These are phyloP conservation scores for Blastomyces gilchristii DNA, from an alignment of 2,329 filamentous ascomycete genomes.

Conservation along the genomic window DNA sequence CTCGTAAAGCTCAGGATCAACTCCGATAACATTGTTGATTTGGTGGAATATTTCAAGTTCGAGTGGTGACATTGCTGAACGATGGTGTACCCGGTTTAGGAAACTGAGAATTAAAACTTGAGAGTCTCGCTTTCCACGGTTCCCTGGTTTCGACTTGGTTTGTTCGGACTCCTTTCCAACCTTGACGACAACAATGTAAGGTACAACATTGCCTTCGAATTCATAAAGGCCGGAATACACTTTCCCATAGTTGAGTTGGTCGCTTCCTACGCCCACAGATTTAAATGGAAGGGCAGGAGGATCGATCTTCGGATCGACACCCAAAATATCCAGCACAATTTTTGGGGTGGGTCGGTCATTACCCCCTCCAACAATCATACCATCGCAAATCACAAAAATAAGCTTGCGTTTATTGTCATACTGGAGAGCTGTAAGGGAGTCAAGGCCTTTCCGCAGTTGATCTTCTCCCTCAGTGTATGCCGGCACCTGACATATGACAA, in stretches of 20 bases:
- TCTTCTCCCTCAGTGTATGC: conserved; percentile 98
- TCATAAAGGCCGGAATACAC: conserved; percentile 98
- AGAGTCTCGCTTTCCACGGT: conserved; percentile 96
- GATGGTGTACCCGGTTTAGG: conserved; percentile 93
- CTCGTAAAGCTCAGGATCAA: conserved; percentile 94
- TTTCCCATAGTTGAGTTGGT: conserved; percentile 96
- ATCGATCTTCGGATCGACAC: conserved; percentile 92
- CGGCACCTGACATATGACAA: conserved; percentile 95
- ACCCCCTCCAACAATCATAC: conserved; percentile 89
- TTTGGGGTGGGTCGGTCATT: conserved; percentile 96
- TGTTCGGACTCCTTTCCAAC: conserved; percentile 96
- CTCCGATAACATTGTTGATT: conserved; percentile 97
- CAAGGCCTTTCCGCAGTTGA: conserved; percentile 79
- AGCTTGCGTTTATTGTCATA: conserved; percentile 99
- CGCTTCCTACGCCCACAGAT: conserved; percentile 75
- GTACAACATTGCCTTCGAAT: conserved; percentile 93
- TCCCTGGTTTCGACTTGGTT: conserved; percentile 81
- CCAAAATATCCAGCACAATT: conserved; percentile 93
- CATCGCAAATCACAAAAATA: conserved; percentile 91
- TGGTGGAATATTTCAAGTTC: conserved; percentile 98
- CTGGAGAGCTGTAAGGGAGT: conserved; percentile 85
- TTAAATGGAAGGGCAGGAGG: conserved; percentile 90
- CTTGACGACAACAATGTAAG: conserved; percentile 92
- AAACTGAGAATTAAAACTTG: conserved; percentile 95
- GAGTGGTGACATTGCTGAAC: conserved; percentile 84